A percentile compares a stretch with the other conserved stretches of the same genome.
Conservation (phyloP, 1,284 basidiomycete genomes). For the Earliella scabrosa region DNA sequence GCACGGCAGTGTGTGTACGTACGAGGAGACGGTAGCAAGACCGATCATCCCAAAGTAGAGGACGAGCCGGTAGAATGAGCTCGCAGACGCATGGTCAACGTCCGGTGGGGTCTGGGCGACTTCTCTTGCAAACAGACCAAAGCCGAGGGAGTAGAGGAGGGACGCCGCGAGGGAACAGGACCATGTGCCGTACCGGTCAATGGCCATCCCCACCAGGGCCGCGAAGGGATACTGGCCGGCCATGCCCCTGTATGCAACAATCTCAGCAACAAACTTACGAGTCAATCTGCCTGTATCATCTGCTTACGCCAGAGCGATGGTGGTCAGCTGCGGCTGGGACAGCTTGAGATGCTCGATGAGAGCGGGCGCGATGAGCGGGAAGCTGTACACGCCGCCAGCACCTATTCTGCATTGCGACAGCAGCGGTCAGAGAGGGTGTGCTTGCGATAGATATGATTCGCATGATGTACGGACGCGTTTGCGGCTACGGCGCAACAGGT, state of each 20-base stretch:
- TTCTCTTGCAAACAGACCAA: slow-evolving; percentile 63
- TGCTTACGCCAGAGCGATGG: slow-evolving; percentile 67
- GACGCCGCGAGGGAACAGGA: slow-evolving; percentile 67
- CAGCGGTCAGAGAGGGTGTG: not conserved
- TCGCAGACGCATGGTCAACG: slow-evolving; percentile 40
- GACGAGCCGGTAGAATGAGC: slow-evolving; percentile 56
- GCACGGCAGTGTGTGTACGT: slow-evolving; percentile 37
- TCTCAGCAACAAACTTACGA: no score
- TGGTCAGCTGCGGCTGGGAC: slow-evolving; percentile 77
- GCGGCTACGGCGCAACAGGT: slow-evolving; percentile 59
- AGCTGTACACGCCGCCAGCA: slow-evolving; percentile 76
- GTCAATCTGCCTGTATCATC: no score
- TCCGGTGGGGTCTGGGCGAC: slow-evolving; percentile 49
- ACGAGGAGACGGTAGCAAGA: slow-evolving; percentile 74
- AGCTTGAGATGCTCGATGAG: slow-evolving; percentile 62
- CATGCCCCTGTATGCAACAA: slow-evolving; percentile 55
- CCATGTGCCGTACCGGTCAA: slow-evolving; percentile 64
- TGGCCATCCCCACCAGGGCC: slow-evolving; percentile 58
- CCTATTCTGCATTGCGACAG: slow-evolving; percentile 51
- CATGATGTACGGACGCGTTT: slow-evolving; percentile 56
- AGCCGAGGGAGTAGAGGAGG: slow-evolving; percentile 59
- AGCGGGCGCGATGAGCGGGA: slow-evolving; percentile 71
- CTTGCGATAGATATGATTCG: not conserved
- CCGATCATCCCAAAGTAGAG: slow-evolving; percentile 66
- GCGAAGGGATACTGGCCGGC: slow-evolving; percentile 72